Conservation (phyloP, 768 basidiomycete genomes). For the Coprinopsis sp. region DNA sequence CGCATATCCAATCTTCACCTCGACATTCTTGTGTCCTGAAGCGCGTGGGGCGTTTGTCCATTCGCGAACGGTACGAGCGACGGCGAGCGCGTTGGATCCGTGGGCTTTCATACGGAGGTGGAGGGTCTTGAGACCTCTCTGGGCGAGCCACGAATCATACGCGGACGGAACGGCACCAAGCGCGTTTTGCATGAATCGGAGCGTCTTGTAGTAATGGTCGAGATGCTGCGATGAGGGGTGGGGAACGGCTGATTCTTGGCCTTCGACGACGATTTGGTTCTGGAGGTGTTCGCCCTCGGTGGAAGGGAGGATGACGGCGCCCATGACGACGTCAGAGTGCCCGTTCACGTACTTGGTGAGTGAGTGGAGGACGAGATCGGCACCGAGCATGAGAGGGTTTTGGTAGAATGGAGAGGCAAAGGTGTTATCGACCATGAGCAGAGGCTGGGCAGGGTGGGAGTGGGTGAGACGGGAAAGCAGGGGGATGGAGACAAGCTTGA, state of each 20-base stretch:
- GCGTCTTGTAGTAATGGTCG: slow-evolving; percentile 26
- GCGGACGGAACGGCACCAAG: slow-evolving; percentile 81
- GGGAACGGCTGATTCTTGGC: background rate
- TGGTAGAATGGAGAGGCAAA: slow-evolving; percentile 91
- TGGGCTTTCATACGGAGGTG: slow-evolving; percentile 84
- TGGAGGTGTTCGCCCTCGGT: slow-evolving; percentile 25
- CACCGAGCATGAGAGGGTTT: slow-evolving; percentile 79
- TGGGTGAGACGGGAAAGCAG: slow-evolving; percentile 64
- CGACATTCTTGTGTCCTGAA: background rate
- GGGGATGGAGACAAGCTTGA: slow-evolving; percentile 78
- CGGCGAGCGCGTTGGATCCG: slow-evolving; percentile 72
- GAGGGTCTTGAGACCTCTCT: slow-evolving; percentile 89
- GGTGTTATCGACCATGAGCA: slow-evolving; percentile 91
- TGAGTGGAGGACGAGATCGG: slow-evolving; percentile 81
- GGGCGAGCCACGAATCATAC: slow-evolving; percentile 86
- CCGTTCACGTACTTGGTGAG: slow-evolving; percentile 93
- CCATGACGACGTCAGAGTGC: slow-evolving; percentile 92
- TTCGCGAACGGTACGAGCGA: background rate
- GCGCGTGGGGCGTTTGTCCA: background rate
- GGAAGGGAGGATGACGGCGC: slow-evolving; percentile 66
- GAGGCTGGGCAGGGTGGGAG: slow-evolving; percentile 57
- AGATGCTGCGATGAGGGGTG: slow-evolving; percentile 1
- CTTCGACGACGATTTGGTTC: slow-evolving; percentile 33
- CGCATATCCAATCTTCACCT: background rate
- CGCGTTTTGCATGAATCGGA: slow-evolving; percentile 89